Conservation (phyloP, 1,139 yeast species). For the Komagataea norvegica region DNA sequence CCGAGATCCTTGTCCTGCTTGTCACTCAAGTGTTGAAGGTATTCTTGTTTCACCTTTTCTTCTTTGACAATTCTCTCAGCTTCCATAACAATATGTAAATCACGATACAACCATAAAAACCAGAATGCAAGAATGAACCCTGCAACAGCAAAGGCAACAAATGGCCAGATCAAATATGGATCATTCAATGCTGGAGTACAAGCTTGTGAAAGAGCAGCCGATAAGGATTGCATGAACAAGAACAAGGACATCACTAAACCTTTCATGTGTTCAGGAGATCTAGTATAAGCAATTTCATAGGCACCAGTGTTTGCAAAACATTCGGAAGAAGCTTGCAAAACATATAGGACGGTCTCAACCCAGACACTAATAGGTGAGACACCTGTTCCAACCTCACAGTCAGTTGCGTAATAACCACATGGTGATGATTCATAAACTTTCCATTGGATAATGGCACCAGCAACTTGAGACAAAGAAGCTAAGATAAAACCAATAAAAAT, state of each 20-base stretch:
- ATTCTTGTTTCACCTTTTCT: slow-evolving; percentile 13
- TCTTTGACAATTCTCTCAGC: slow-evolving; percentile 29
- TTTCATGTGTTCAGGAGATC: slow-evolving; percentile 64
- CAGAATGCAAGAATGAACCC: slow-evolving; percentile 40
- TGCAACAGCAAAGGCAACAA: slow-evolving; percentile 45
- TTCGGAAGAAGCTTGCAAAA: slow-evolving; percentile 60
- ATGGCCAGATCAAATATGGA: slow-evolving; percentile 53
- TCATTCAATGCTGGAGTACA: slow-evolving; percentile 49
- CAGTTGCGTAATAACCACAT: slow-evolving; percentile 50
- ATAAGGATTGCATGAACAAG: slow-evolving; percentile 53
- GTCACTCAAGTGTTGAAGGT: slow-evolving; percentile 12
- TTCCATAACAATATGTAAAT: slow-evolving; percentile 50
- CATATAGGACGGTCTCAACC: slow-evolving; percentile 48
- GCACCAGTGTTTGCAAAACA: slow-evolving; percentile 67
- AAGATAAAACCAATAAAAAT: slow-evolving; percentile 73
- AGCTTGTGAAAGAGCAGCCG: slow-evolving; percentile 56
- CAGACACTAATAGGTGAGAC: slow-evolving; percentile 54
- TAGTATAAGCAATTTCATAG: slow-evolving; percentile 65
- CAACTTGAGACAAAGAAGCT: slow-evolving; percentile 65
- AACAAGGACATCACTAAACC: slow-evolving; percentile 65
- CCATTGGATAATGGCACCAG: slow-evolving; percentile 79
- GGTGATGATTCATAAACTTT: slow-evolving; percentile 70
- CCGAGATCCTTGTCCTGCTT: too few species aligned
- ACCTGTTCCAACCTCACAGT: slow-evolving; percentile 40
- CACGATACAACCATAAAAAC: slow-evolving; percentile 46